Evolutionary conservation across 2,329 filamentous ascomycete species (phyloP).

Genomic region (Aspergillus spinulosporus): DNA sequence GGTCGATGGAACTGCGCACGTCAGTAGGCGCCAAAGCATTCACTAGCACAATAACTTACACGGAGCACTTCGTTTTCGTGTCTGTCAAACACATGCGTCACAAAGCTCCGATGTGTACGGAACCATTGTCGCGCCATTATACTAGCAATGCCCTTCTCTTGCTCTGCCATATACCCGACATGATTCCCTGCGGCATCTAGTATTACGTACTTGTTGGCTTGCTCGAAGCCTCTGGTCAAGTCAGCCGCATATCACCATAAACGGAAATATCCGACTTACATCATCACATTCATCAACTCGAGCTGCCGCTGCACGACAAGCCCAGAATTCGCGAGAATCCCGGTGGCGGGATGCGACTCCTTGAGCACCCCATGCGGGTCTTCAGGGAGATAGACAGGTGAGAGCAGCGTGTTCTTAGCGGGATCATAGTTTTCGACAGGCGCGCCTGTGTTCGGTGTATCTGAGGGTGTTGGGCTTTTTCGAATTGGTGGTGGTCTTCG

Average conservation of each 20-base stretch:
- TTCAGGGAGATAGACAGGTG: slow-evolving; percentile 62
- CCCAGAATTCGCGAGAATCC: slow-evolving; percentile 61
- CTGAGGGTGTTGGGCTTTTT: slow-evolving; percentile 10
- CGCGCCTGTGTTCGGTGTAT: slow-evolving; percentile 32
- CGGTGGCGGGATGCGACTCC: slow-evolving; percentile 57
- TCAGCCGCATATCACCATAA: background rate
- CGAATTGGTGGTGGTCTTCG: slow-evolving; percentile 27
- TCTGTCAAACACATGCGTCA: slow-evolving; percentile 64
- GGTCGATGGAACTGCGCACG: slow-evolving; percentile 60
- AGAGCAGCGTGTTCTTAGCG: slow-evolving; percentile 52
- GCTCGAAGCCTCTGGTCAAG: slow-evolving; percentile 57
- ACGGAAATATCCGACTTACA: slow-evolving; percentile 36
- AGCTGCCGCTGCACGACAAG: slow-evolving; percentile 64
- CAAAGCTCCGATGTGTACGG: slow-evolving; percentile 63
- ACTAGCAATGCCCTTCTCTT: slow-evolving; percentile 59
- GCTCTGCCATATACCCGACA: slow-evolving; percentile 65
- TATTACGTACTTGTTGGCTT: slow-evolving; percentile 66
- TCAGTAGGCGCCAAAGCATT: background rate
- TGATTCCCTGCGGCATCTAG: slow-evolving; percentile 65
- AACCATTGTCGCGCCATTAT: slow-evolving; percentile 61
- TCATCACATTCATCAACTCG: slow-evolving; percentile 66
- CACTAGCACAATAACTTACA: slow-evolving; percentile 32
- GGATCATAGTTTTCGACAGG: slow-evolving; percentile 44
- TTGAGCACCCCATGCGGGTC: slow-evolving; percentile 61
- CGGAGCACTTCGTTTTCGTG: slow-evolving; percentile 61